Conservation (phyloP, 768 basidiomycete genomes). For the Boletus huronensis region DNA sequence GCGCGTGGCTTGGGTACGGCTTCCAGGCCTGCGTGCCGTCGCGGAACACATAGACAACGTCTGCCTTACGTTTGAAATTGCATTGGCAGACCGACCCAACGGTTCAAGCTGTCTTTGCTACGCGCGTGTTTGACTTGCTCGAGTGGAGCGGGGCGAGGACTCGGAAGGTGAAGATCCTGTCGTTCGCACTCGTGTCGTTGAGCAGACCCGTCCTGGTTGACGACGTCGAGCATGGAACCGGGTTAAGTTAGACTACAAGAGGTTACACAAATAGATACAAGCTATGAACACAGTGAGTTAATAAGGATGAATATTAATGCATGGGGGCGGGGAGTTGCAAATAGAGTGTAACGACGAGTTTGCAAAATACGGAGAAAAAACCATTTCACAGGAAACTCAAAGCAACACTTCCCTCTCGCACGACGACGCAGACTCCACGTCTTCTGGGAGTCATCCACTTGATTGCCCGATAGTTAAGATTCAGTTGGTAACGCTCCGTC, state of each 20-base stretch:
- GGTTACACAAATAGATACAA: too few relatives aligned
- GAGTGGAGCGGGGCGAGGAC: constrained; percentile 35
- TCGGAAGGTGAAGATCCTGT: constrained; percentile 32
- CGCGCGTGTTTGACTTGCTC: constrained; percentile 38
- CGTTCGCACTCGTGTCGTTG: constrained; percentile 5
- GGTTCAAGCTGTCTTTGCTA: constrained; percentile 23
- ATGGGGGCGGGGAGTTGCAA: not conserved
- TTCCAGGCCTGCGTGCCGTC: constrained; percentile 55
- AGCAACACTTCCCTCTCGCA: constrained; percentile 12
- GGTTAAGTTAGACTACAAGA: constrained; percentile 3
- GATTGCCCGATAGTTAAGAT: constrained; percentile 9
- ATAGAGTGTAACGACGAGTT: not conserved
- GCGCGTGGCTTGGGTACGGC: constrained; percentile 73
- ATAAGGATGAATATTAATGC: not conserved
- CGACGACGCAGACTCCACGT: constrained; percentile 13
- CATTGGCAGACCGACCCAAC: constrained; percentile 35
- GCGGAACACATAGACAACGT: constrained; percentile 29
- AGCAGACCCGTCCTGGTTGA: not conserved
- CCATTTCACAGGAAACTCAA: constrained; percentile 20
- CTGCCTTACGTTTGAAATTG: constrained; percentile 42
- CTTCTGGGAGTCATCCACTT: constrained; percentile 12
- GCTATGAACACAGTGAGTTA: constrained; percentile 7
- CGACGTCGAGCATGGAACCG: not conserved
- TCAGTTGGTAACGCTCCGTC: constrained; percentile 19
- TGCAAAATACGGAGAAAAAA: not conserved